Evolutionary conservation across 352 stramenopile species (phyloP).

Genomic region (Phytophthora rubi): DNA sequence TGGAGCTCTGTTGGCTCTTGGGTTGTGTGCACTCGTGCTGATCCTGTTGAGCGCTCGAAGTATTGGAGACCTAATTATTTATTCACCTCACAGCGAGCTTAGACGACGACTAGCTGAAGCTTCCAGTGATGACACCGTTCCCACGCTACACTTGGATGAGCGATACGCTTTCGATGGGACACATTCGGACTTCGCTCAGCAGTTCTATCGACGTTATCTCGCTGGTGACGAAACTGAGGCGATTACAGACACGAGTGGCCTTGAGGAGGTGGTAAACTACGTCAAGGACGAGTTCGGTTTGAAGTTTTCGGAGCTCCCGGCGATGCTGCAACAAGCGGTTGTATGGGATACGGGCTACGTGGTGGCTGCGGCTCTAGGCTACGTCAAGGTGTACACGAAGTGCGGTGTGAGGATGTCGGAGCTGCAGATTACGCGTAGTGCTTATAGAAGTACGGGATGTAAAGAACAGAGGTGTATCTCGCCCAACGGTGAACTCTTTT

Average conservation of each 20-base stretch:
- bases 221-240: constrained; percentile 25
- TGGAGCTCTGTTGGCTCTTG: constrained; percentile 8
- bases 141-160: constrained; percentile 44
- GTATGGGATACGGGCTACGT: constrained; percentile 60
- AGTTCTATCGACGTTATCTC: constrained; percentile 58
- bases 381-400: constrained; percentile 44
- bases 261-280: constrained; percentile 27
- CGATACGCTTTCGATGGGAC: constrained; percentile 52
- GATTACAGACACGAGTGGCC: constrained; percentile 22
- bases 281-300: constrained; percentile 33
- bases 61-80: constrained; percentile 20
- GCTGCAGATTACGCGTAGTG: constrained; percentile 36
- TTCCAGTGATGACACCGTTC: constrained; percentile 2
- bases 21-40: constrained; percentile 5
- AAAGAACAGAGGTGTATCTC: constrained; percentile 42
- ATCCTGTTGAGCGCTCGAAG: neutral
- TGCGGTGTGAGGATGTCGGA: constrained; percentile 54
- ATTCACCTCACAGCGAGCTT: constrained; percentile 18
- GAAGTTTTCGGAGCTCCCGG: constrained; percentile 33
- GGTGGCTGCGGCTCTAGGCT: constrained; percentile 32
- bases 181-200: constrained; percentile 60
- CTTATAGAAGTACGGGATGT: constrained; percentile 39
- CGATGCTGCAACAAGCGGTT: constrained; percentile 52
- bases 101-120: constrained; percentile 15
- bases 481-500: constrained; percentile 41